phyloP scores from a whole-genome alignment of 208 protist genomes.

The Leishmania amazonensis region DNA sequence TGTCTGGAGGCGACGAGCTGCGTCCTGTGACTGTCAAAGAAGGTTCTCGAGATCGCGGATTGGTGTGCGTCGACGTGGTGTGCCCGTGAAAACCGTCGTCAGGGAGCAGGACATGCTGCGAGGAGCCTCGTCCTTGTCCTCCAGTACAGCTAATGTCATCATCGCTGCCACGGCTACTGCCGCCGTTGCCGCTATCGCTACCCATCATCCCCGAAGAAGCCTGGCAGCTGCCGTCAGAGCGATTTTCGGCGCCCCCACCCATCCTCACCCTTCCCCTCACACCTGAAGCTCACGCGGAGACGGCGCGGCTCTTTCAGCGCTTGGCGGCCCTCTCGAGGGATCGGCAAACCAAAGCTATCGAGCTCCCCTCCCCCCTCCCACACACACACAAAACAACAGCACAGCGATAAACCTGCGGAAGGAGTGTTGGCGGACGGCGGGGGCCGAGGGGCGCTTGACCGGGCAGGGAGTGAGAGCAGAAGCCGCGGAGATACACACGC shows the following conservation, averaged over 20 bases:
- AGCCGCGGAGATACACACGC: too few species aligned
- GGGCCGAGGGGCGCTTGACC: neutral
- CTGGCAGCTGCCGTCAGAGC: neutral
- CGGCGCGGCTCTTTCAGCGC: neutral
- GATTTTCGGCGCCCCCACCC: neutral
- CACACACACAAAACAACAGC: too few species aligned
- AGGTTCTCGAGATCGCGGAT: conserved; percentile 4
- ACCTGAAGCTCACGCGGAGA: neutral
- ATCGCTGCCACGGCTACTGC: conserved; percentile 1
- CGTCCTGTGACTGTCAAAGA: conserved; percentile 12
- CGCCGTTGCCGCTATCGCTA: conserved; percentile 2
- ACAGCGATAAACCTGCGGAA: too few species aligned
- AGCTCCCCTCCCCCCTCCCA: too few species aligned
- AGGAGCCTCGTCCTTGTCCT: neutral
- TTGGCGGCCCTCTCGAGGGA: neutral
- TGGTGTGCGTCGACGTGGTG: conserved; percentile 9
- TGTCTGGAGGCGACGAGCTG: neutral
- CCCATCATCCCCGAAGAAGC: neutral
- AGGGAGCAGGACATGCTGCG: neutral
- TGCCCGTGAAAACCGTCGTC: neutral
- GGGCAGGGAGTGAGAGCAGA: neutral
- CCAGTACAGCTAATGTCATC: neutral
- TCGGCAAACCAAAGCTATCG: too few species aligned
- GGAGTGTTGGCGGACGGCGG: neutral
- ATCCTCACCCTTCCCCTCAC: neutral